Evolutionary conservation across 805 yeast species (phyloP), one percentile per base, ranked within the genome.

Genomic region (Sporopachydermia quercuum): DNA sequence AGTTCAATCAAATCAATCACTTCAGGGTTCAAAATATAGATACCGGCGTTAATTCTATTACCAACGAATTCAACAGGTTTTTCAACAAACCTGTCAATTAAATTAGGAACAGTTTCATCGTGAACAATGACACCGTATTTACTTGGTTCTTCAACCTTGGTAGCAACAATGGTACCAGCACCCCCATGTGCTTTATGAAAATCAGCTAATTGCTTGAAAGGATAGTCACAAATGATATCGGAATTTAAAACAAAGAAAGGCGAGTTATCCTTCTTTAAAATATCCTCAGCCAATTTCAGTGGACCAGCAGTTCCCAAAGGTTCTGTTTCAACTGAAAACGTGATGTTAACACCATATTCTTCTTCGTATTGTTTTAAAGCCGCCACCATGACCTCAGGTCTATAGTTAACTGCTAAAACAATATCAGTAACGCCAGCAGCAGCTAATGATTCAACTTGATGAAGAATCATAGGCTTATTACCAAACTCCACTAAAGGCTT

Each of bases 291-390:
- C 55, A 91, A 80, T 66, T 86, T 89, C 61, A 91, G 74, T 49
- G 99, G 99, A 62, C 99, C 99, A 51, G 97, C 98, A 50, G 99
- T 91, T 51, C 97, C 99, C 60, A 91, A 76, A 45, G 99, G 99
- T 71, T 91, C 99, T 60, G 89, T 91, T 71, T 91, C 99, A 50
- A 91, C 96, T 45, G 96, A 85, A 68, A 93, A 91, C 42, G 96
- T 86, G 66, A 91, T 91, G 53, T 71, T 68, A 49, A 91, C 94
- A 62, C 96, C 96, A 65, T 84, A 91, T 63, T 78, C 85, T 58
- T 78, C 69, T 70, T 91, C 97, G 74, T 89, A 91, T 66, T 87
- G 76, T 67, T 91, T 73, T 58, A 91, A 74, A 45, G 97, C 80
- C 52, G 82, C 78, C 49, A 89, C 97, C 99, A 91, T 91, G 50